Evolutionary conservation across 2,329 filamentous ascomycete genomes (phyloP).

Genomic region (Alternaria sp.): DNA sequence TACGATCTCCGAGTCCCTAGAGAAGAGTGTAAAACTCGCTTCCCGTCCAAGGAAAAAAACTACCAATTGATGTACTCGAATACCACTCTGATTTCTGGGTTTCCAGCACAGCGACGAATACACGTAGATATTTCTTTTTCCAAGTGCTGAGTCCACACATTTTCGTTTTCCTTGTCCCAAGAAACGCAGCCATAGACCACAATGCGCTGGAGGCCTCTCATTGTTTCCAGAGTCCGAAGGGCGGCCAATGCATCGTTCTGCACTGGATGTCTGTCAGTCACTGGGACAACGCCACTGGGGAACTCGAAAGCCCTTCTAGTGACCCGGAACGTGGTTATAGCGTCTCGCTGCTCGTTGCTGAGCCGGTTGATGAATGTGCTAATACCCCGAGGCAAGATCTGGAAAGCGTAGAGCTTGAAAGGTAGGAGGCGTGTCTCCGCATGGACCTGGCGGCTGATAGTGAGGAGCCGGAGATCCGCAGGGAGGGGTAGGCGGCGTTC

Average conservation of each 20-base stretch:
- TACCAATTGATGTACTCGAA: not conserved
- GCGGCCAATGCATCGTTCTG: not conserved
- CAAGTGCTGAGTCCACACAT: not conserved
- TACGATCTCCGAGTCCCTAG: not conserved
- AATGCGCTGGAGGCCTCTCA: not conserved
- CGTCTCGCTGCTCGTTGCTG: not conserved
- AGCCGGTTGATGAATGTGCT: not conserved
- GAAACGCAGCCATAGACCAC: not conserved
- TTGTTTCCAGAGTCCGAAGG: not conserved
- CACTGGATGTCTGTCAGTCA: not conserved
- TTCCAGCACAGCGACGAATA: not conserved
- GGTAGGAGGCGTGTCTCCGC: not conserved
- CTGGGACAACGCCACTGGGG: not conserved
- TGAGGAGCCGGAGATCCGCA: not conserved
- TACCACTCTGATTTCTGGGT: not conserved
- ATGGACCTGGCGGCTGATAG: not conserved
- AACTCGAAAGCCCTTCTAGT: not conserved
- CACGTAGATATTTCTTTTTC: not conserved
- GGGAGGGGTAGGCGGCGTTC: not conserved
- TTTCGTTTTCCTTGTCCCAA: not conserved
- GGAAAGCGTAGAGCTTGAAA: not conserved
- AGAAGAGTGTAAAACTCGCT: not conserved
- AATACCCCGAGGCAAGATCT: not conserved
- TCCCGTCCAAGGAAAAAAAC: not conserved
- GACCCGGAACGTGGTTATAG: not conserved